Base-by-base conservation (phyloP, 2,329 filamentous ascomycete species). In the Colletotrichum simmondsii region DNA sequence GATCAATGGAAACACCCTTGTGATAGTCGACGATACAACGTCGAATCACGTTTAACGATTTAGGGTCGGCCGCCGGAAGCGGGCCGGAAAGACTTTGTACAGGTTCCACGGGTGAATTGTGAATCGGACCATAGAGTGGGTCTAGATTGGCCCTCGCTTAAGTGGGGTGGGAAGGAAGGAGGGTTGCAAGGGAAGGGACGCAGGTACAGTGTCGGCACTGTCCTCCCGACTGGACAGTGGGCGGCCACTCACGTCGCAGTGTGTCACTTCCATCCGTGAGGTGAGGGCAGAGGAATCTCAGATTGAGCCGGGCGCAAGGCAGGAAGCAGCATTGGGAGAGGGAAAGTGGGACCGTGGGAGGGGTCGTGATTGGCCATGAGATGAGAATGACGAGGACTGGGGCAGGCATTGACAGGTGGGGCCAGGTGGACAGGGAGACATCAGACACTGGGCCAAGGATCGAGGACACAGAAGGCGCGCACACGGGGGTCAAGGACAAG, bases 41-140 rank as follows among this genome's bases (percentile, higher is more conserved):
- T n/a, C 42, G 42, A 49, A 49, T 49, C 42, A 49, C 42, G 42
- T 49, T 49, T 12, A 30, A 16, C 12, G n/a, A 35, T 37, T 56
- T 22, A 37, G 30, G 67, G 68, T 26, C 59, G 58, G 54, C 57
- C 65, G 59, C 70, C 65, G 65, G 58, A 56, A 59, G 59, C 59
- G n/a, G 70, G 46, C 65, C 59, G 26, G 68, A 54, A 69, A 42
- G 65, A 59, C 30, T 35, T 52, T 32, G 46, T 63, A 52, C 46
- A 35, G 42, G 30, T 63, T n/a, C 46, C 60, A n/a, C 46, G 60
- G n/a, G 42, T 24, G 46, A 26, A 53, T 35, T 53, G n/a, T 26
- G 58, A 53, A 72, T 72, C 70, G 62, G 65, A 69, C 59, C 70
- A 69, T 72, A 53, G 52, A 69, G 70, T 69, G 70, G 65, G 37